Evolutionary conservation across 306 rosid species (phyloP), one percentile per base, ranked within the genome.

Genomic region (Glycine tomentella): DNA sequence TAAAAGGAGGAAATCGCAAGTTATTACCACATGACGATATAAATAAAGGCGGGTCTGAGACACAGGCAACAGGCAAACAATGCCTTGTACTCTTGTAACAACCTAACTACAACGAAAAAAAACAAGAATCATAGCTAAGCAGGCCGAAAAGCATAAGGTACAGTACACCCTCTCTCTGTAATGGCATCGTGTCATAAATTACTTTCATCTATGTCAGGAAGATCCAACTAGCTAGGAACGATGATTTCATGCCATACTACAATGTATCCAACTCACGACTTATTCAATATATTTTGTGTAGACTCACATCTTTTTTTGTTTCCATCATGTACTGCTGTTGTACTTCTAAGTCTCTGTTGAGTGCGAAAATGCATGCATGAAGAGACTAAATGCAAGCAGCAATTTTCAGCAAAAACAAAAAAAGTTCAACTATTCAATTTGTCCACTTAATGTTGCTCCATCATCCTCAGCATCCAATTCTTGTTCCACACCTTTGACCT

Each of bases 401-500:
- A 53, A 17, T 17, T 38, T 25, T 20, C 62, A 14, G 45, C 56
- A 80, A 74, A 49, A 52, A 74, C 57, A 71, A 10, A 25, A 49
- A 16, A 9, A 70, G 8, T 70, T 48, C 25, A 68, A 69, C 88
- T 91, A 93, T 82, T 88, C 89, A 74, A 81, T 48, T 61, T 88
- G 87, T 63, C 92, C 88, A 67, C 86, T 79, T 71, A 87, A 53
- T 17, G 84, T 78, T 80, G 88, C 91, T 67, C 83, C 91, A 83
- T 88, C 97, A 9, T 88, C 92, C 63, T 91, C 98, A 2, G 77
- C 86, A 80, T 95, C 99, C 38, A 88, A 11, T 84, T 93, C 98
- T 88, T 95, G 90, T 86, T 93, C 98, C 51, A 95, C 99, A 20
- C 90, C 86, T 90, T 93, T 95, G 72, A 95, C 97, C 99, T 95